Conservation (phyloP, 164 flowering plant species). For the Piper longum region DNA sequence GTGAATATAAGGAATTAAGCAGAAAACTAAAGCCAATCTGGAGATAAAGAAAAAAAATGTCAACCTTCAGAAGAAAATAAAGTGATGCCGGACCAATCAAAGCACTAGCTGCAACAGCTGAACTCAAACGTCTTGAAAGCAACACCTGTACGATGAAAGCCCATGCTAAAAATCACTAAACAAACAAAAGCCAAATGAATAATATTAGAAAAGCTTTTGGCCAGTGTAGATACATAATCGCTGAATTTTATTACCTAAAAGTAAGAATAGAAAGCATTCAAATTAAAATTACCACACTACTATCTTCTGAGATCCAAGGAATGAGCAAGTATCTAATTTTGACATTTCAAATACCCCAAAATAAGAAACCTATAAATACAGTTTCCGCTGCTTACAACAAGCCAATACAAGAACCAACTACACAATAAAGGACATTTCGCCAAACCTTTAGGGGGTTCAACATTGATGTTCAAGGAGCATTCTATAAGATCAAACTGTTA, state of each 20-base stretch:
- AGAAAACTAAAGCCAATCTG: no score
- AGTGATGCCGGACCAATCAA: slow-evolving; percentile 64
- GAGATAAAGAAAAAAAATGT: background rate
- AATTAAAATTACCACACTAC: no score
- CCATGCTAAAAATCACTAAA: no score
- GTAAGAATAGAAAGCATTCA: no score
- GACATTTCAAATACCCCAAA: no score
- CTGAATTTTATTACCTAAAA: no score
- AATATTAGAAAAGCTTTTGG: background rate
- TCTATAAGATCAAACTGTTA: background rate
- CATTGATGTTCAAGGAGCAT: background rate
- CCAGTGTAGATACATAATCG: background rate
- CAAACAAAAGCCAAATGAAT: background rate
- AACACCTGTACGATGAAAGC: slow-evolving; percentile 43
- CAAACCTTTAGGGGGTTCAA: background rate
- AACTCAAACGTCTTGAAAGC: slow-evolving; percentile 50
- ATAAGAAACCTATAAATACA: no score
- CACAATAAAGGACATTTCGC: background rate
- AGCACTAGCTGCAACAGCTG: slow-evolving; percentile 68
- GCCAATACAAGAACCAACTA: background rate
- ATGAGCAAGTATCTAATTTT: no score
- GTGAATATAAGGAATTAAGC: background rate
- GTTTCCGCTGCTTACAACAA: no score
- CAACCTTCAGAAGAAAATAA: slow-evolving; percentile 75
- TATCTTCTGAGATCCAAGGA: no score